A percentile compares a stretch with the other conserved stretches of the same genome.
Evolutionary conservation across 75 land plant species (phyloP).

Genomic region (Picea glauca): DNA sequence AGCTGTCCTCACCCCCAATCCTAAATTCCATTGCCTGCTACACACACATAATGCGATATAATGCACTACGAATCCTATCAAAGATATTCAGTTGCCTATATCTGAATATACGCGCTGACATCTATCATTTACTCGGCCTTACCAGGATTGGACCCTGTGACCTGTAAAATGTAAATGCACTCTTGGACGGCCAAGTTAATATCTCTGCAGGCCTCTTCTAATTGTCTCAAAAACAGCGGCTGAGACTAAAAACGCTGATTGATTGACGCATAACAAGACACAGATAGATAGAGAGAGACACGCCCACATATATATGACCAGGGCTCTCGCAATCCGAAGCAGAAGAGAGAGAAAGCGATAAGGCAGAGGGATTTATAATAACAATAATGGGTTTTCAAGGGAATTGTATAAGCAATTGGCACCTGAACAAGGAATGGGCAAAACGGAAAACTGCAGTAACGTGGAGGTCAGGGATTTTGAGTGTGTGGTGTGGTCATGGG

Average conservation of each 20-base stretch:
- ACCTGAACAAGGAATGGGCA: conserved; percentile 7
- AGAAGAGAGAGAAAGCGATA: background rate
- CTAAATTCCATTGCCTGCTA: background rate
- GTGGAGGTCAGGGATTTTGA: conserved; percentile 6
- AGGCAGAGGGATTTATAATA: background rate
- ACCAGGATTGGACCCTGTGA: too few species aligned
- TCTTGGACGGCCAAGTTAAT: too few species aligned
- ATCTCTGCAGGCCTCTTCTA: too few species aligned
- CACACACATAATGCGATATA: background rate
- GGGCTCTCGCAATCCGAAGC: too few species aligned
- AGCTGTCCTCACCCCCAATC: background rate
- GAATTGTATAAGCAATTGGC: conserved; percentile 1
- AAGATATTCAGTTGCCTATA: background rate
- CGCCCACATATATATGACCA: too few species aligned
- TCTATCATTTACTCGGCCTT: background rate
- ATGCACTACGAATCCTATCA: background rate
- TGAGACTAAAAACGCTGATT: background rate
- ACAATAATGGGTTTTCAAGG: background rate
- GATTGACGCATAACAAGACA: background rate
- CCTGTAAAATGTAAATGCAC: too few species aligned
- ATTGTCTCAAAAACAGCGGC: background rate
- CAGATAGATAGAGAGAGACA: background rate
- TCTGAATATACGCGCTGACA: background rate
- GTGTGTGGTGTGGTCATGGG: conserved; percentile 11
- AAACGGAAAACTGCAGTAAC: background rate